Evolutionary conservation across 2,329 filamentous ascomycete genomes (phyloP), one percentile per base, ranked within the genome.

Genomic region (Coleophoma eucalyptorum): DNA sequence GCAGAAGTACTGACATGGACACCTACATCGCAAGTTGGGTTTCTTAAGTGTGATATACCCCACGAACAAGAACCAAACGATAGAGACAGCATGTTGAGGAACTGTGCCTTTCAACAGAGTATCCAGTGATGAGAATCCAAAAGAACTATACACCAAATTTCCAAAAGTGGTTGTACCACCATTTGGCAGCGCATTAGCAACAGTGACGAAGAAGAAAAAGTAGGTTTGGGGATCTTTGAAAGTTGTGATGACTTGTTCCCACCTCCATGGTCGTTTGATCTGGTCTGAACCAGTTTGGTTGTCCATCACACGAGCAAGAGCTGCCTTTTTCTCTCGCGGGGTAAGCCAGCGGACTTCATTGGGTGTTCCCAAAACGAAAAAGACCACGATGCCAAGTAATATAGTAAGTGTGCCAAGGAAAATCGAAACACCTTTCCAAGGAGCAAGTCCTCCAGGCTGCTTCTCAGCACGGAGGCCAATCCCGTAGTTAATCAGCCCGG

Each of bases 181-280:
- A 34, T 68, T 66, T 2, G 66, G 67, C 3, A 68, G 48, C 1
- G 63, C 57, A 49, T 66, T 67, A 20, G 68, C 54, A 43, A 68
- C 65, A 5, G 63, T 64, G 5, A 65, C 58, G 50, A 68, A 64
- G 55, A 69, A 68, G 53, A 67, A 65, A 53, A 69, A 68, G 43
- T 67, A 66, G 0, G 60, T 66, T 46, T 67, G 65, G 2, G 64
- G 63, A 32, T 67, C 62, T 55, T 26, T 48, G 12, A 49, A 49
- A n/a, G 38, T 20, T 12, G 34, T 41, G 6, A 6, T 48, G n/a
- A 41, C 33, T 15, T 44, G 42, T n/a, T 44, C 42, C 42, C 42
- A 44, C 31, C 31, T 44, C 42, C 42, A 44, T 12, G 21, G 20
- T n/a, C 42, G 8, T 18, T 44, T 44, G 20, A 31, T 11, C 5